Evolutionary conservation across 2,329 filamentous ascomycete genomes (phyloP).

Genomic region (Diplodia scrobiculata): DNA sequence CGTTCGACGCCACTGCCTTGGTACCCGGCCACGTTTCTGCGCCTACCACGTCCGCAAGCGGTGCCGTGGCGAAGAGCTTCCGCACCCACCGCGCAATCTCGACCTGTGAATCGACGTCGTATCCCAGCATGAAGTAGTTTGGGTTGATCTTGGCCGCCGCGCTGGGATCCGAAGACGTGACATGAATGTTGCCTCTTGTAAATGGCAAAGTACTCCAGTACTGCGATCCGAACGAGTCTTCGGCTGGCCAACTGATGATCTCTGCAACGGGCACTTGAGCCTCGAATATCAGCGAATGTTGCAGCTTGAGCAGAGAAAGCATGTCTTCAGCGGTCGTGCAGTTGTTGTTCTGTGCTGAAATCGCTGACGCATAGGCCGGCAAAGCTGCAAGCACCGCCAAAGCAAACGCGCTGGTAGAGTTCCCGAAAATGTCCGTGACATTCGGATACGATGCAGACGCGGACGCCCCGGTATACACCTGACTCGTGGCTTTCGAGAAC

Average conservation of each 20-base stretch:
- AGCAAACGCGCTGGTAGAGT: conserved; percentile 32
- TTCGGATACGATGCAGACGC: conserved; percentile 36
- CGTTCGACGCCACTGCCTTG: conserved; percentile 32
- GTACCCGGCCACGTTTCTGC: conserved; percentile 33
- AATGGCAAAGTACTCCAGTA: conserved; percentile 20
- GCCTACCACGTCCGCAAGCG: conserved; percentile 35
- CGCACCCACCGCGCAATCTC: conserved; percentile 41
- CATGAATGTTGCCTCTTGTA: conserved; percentile 46
- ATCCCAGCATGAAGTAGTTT: conserved; percentile 49
- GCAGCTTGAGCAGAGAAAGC: conserved; percentile 37
- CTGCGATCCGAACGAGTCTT: neutral
- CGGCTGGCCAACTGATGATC: conserved; percentile 5
- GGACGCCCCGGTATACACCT: conserved; percentile 35
- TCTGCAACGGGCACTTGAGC: conserved; percentile 43
- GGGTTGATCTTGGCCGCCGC: conserved; percentile 48
- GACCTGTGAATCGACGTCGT: conserved; percentile 46
- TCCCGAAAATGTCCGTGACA: conserved; percentile 34
- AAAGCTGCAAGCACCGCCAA: conserved; percentile 32
- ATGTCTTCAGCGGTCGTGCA: conserved; percentile 6
- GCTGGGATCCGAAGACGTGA: conserved; percentile 43
- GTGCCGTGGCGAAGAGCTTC: conserved; percentile 39
- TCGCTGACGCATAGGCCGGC: conserved; percentile 31
- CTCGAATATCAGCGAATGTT: conserved; percentile 46
- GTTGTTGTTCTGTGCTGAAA: conserved; percentile 28
- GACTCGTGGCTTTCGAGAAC: conserved; percentile 27